Percentiles rank a stretch among this genome's conserved stretches.
Conservation (phyloP, 805 yeast species). For the Jamesozyma gamospora region DNA sequence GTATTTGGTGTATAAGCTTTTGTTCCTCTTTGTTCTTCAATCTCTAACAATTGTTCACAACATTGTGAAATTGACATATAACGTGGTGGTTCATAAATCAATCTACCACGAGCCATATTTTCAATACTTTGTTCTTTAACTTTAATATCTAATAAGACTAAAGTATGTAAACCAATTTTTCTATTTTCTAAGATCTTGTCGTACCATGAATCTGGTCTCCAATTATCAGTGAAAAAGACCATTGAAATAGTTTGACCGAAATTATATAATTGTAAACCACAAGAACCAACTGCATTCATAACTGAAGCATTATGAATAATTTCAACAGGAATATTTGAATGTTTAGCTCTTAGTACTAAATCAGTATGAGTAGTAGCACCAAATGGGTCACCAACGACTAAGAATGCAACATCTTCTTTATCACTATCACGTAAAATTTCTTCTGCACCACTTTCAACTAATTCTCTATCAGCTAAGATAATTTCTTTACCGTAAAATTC, state of each 20-base stretch:
- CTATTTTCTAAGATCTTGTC: constrained; percentile 83
- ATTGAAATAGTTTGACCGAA: constrained; percentile 97
- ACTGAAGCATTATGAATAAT: constrained; percentile 91
- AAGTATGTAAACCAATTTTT: constrained; percentile 81
- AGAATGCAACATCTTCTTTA: constrained; percentile 76
- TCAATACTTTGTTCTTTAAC: constrained; percentile 95
- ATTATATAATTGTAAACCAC: constrained; percentile 89
- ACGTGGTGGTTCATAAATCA: constrained; percentile 92
- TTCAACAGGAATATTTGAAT: constrained; percentile 65
- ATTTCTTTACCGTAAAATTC: constrained; percentile 78
- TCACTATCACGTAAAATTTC: constrained; percentile 68
- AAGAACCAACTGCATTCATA: constrained; percentile 97
- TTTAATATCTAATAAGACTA: constrained; percentile 80
- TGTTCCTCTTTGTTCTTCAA: constrained; percentile 69
- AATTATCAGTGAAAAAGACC: constrained; percentile 87
- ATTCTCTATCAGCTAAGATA: constrained; percentile 84
- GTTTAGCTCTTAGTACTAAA: constrained; percentile 83
- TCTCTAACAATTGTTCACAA: constrained; percentile 76
- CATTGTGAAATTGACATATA: constrained; percentile 90
- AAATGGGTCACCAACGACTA: constrained; percentile 95
- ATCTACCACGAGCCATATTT: constrained; percentile 85
- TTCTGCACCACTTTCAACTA: constrained; percentile 86
- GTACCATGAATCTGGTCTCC: constrained; percentile 97
- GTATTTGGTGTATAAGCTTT: constrained; percentile 76
- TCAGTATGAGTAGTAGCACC: constrained; percentile 99